These are phyloP conservation scores for Fusarium sp. DNA, from an alignment of 2,329 filamentous ascomycete genomes.

Conservation along the genomic window DNA sequence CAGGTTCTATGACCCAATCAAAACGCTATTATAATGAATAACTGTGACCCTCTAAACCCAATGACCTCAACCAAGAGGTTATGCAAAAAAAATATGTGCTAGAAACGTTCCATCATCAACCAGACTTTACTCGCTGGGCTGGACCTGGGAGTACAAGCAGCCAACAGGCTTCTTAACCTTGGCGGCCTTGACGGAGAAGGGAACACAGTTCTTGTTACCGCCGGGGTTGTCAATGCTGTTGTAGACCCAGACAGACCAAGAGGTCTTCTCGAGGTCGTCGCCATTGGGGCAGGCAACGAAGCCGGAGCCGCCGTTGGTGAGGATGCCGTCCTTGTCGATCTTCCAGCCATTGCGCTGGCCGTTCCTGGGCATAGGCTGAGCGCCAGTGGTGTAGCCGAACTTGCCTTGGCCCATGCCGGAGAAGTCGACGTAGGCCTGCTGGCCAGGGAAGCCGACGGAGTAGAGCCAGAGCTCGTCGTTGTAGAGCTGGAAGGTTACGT, in stretches of 20 bases:
- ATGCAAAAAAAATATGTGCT: neutral
- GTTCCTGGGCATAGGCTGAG: conserved; percentile 52
- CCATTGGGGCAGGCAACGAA: conserved; percentile 65
- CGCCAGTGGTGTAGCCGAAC: conserved; percentile 62
- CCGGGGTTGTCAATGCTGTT: conserved; percentile 49
- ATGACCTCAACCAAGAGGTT: neutral
- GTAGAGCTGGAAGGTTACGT: conserved; percentile 61
- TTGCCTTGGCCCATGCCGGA: conserved; percentile 68
- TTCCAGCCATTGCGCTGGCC: conserved; percentile 60
- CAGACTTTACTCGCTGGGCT: conserved; percentile 7
- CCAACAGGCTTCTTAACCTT: conserved; percentile 46
- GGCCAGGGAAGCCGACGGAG: conserved; percentile 47
- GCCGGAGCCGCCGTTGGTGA: conserved; percentile 56
- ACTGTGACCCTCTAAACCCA: neutral
- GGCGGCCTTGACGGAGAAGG: conserved; percentile 48
- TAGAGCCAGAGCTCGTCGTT: conserved; percentile 61
- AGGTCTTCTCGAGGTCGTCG: conserved; percentile 38
- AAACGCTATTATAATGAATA: conserved; percentile 14
- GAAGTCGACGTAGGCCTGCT: conserved; percentile 64
- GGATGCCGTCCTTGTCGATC: conserved; percentile 54
- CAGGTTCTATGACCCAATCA: neutral
- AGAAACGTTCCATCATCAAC: neutral
- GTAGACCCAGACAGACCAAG: conserved; percentile 55
- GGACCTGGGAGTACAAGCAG: conserved; percentile 50
- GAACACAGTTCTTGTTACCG: conserved; percentile 51